Evolutionary conservation across 441 rosid genomes (phyloP), one percentile per base, ranked within the genome.

Genomic region (Populus hybrid): DNA sequence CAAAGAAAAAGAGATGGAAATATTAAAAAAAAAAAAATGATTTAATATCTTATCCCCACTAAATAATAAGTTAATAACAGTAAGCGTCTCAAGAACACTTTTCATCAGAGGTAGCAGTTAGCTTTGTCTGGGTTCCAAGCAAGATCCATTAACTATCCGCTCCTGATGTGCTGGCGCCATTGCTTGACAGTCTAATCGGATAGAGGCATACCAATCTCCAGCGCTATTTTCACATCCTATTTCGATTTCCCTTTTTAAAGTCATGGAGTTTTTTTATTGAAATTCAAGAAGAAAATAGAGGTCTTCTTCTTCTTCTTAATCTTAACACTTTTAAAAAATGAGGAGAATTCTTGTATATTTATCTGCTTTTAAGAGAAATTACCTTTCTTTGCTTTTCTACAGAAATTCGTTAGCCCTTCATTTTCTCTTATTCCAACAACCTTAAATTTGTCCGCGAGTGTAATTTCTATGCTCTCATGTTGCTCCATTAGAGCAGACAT

Each of bases 401-500:
- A 68, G 38, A 77, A 66, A 57, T 65, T 34, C 35, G 66, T 32
- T 42, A 24, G 61, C 16, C 11, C 73, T 18, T 54, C 77, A 8
- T 26, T 57, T 67, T 36, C 70, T 72, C 46, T 40, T 54, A 26
- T 14, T 24, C 36, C 69, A 1, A 78, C 18, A 24, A 65, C 26
- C 16, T 61, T 63, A 10, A 42, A 66, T 73, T 71, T 40, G 5
- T 18, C 70, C 26, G 28, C 66, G 64, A 1, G 20, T 54, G 71
- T 14, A 50, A 46, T 61, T 18, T 28, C 67, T 10, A 18, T 2
- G 3, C 70, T 73, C 20, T 63, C 78, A 5, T 84, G 78, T 69
- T 86, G 81, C 77, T 85, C 88, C 30, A 28, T 28, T 28, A 28
- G 30, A 28, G 30, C 30, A 28, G 30, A 28, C 72, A 7, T 12